A percentile compares a stretch with the other conserved stretches of the same genome.
phyloP scores from a whole-genome alignment of 305 asterid genomes.

The Fraxinus albicans region DNA sequence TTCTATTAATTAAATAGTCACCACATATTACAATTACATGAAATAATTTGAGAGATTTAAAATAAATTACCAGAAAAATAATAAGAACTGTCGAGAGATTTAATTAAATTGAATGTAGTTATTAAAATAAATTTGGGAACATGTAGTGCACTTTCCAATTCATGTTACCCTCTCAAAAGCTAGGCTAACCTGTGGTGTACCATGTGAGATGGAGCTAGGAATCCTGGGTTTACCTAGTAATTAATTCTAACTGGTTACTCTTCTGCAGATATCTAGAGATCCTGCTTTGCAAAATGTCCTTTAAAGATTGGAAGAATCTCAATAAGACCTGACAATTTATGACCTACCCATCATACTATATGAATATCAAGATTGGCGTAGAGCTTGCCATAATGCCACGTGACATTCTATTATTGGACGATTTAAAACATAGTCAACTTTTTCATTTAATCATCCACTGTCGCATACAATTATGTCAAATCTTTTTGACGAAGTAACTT shows the following conservation, averaged over 20 bases:
- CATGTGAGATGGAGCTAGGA: constrained; percentile 32
- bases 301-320: constrained; percentile 37
- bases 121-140: neutral
- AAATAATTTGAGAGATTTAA: neutral
- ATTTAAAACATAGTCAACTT: too few relatives aligned
- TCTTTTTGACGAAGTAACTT: too few relatives aligned
- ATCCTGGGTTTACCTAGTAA: constrained; percentile 21
- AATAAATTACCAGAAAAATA: neutral
- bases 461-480: too few relatives aligned
- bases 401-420: too few relatives aligned
- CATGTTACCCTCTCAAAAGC: constrained; percentile 12
- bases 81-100: neutral
- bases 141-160: constrained; percentile 1
- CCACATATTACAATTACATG: neutral
- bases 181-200: constrained; percentile 27
- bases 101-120: neutral
- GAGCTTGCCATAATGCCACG: too few relatives aligned
- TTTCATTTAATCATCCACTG: too few relatives aligned
- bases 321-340: constrained; percentile 25
- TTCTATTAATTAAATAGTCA: neutral
- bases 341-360: neutral
- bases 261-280: neutral
- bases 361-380: too few relatives aligned
- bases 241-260: neutral
- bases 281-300: constrained; percentile 19